Evolutionary conservation across 441 rosid genomes (phyloP), one percentile per base, ranked within the genome.

Genomic region (Melastoma candidum): DNA sequence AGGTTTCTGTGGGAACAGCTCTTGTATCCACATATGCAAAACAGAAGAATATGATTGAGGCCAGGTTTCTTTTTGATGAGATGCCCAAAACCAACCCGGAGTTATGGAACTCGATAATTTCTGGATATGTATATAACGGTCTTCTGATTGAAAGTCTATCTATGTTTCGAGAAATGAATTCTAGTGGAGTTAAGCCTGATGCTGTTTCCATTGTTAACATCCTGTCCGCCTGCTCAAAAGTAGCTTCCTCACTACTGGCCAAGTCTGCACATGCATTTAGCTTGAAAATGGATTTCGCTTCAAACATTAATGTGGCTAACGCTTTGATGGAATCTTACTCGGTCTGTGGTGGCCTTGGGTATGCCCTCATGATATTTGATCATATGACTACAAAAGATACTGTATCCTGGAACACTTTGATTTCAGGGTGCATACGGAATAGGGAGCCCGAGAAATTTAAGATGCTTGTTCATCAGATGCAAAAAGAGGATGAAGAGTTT

Each of bases 211-310:
- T 70, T 14, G 59, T 74, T 47, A 72, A 72, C 25, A n/a, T 70
- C 36, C 44, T 79, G 26, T 76, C 78, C 26, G 73, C 72, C 9
- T 77, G 77, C 70, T 72, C 75, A 49, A 72, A 66, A 55, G 43
- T 66, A 11, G 63, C 39, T 52, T 73, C 58, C 26, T 50, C 47
- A 56, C 48, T 60, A 22, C 51, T 67, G 25, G 69, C 72, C 12
- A 59, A 64, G 55, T 71, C 75, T 22, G 60, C 51, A 4, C 75
- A 71, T 50, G 72, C 69, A 49, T 54, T 63, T 71, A 43, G 70
- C 44, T 51, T 60, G 39, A 53, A 65, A 58, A 63, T 59, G 50
- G 65, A 55, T 54, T 7, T 60, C 17, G 64, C 57, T 46, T 43
- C 69, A 7, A 71, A 60, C 53, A 53, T 67, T 47, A 63, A 43